Conservation (phyloP, 768 basidiomycete genomes). For the Holtermannia corniformis region DNA sequence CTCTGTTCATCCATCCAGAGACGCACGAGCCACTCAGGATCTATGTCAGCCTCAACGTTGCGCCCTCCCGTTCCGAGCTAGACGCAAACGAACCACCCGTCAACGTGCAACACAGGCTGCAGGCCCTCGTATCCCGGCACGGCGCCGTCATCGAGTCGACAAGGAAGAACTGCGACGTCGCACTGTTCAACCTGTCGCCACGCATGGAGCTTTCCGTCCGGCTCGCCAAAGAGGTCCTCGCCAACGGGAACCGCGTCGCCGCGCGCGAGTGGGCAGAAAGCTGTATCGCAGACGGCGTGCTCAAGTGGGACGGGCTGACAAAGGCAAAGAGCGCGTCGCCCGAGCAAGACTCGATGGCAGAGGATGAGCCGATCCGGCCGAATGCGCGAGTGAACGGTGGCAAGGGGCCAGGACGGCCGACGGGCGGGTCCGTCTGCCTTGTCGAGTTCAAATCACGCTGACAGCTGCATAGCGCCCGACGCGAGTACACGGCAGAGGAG, state of each 20-base stretch:
- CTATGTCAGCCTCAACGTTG: neutral
- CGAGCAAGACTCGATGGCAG: conserved; percentile 15
- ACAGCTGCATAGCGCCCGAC: too few relatives aligned
- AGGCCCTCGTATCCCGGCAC: neutral
- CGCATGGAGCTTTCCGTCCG: too few relatives aligned
- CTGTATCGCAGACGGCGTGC: neutral
- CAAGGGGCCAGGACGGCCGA: conserved; percentile 27
- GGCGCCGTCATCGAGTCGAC: neutral
- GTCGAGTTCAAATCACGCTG: neutral
- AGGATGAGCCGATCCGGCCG: too few relatives aligned
- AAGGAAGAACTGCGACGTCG: neutral
- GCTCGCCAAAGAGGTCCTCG: too few relatives aligned
- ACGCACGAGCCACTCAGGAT: neutral
- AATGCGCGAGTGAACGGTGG: conserved; percentile 2
- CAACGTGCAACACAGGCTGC: too few relatives aligned
- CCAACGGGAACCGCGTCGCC: too few relatives aligned
- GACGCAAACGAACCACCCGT: too few relatives aligned
- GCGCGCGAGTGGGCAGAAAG: neutral
- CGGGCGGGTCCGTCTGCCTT: conserved; percentile 24
- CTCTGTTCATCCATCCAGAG: neutral
- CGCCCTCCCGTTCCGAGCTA: too few relatives aligned
- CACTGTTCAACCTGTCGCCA: neutral
- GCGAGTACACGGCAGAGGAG: conserved; percentile 24
- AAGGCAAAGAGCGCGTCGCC: conserved; percentile 1
- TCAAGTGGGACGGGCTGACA: neutral